phyloP scores from a whole-genome alignment of 805 yeast genomes.

The Saturnispora gosingensis region DNA sequence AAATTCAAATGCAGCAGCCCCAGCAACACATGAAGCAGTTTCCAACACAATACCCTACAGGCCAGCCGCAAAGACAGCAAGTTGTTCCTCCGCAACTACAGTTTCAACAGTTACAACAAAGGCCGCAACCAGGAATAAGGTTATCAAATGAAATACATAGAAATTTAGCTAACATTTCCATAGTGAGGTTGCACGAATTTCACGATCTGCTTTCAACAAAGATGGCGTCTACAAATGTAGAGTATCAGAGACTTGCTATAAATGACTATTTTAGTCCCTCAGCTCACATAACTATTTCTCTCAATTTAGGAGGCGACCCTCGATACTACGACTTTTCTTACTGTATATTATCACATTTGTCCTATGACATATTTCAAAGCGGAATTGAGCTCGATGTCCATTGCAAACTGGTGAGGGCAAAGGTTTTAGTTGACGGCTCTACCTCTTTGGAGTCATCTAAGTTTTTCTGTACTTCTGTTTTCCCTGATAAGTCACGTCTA shows the following conservation, averaged over 20 bases:
- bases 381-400: constrained; percentile 43
- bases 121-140: not conserved
- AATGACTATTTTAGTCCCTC: constrained; percentile 44
- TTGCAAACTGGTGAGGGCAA: constrained; percentile 41
- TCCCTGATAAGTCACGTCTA: constrained; percentile 63
- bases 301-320: constrained; percentile 37
- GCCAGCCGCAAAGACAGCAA: constrained; percentile 18
- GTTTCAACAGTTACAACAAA: constrained; percentile 9
- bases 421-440: constrained; percentile 43
- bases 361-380: constrained; percentile 43
- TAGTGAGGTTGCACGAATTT: constrained; percentile 40
- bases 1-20: constrained; percentile 11
- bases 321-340: constrained; percentile 57
- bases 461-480: constrained; percentile 40
- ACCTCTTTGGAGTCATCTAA: constrained; percentile 46
- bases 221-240: constrained; percentile 34
- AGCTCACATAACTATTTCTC: constrained; percentile 39
- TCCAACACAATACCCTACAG: not conserved
- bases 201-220: constrained; percentile 32
- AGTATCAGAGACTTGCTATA: constrained; percentile 42
- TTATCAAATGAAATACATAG: constrained; percentile 19
- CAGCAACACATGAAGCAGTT: constrained; percentile 7
- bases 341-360: constrained; percentile 56
- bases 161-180: constrained; percentile 38
- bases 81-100: constrained; percentile 7